Evolutionary conservation across 345 rosid species (phyloP).

Genomic region (Passiflora organensis): DNA sequence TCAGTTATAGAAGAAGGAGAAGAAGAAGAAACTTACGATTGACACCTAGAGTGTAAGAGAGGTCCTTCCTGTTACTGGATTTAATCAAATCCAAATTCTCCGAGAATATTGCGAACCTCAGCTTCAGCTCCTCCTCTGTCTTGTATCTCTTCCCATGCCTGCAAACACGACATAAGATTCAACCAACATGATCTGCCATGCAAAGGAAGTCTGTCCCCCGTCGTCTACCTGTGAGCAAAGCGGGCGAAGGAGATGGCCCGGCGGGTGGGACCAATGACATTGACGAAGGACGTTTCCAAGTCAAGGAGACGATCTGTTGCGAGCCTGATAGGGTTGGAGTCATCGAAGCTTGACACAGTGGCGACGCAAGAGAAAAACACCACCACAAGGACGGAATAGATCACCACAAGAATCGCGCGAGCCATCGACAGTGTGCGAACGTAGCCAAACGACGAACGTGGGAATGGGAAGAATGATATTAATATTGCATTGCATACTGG

Average conservation of each 20-base stretch:
- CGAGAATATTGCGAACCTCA: constrained; percentile 62
- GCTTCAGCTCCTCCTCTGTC: constrained; percentile 63
- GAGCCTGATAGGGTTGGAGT: constrained; percentile 60
- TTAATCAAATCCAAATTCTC: constrained; percentile 69
- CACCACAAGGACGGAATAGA: constrained; percentile 29
- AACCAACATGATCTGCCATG: not conserved
- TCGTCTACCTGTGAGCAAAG: constrained; percentile 60
- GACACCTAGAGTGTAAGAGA: constrained; percentile 62
- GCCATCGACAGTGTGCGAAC: constrained; percentile 43
- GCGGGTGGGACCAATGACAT: constrained; percentile 54
- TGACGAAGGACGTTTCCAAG: constrained; percentile 45
- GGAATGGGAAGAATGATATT: too few species aligned
- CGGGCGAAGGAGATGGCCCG: constrained; percentile 67
- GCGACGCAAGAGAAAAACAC: constrained; percentile 33
- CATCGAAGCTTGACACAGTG: constrained; percentile 40
- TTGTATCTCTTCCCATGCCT: constrained; percentile 75
- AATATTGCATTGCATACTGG: too few species aligned
- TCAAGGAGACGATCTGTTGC: constrained; percentile 55
- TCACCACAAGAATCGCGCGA: constrained; percentile 6
- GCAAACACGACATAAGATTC: not conserved
- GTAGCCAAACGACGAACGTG: too few species aligned
- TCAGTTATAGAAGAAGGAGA: not conserved
- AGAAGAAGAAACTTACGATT: constrained; percentile 46
- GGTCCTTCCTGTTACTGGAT: constrained; percentile 59
- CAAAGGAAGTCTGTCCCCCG: too few species aligned